phyloP scores from a whole-genome alignment of 164 flowering plant genomes.

The Malania oleifera region DNA sequence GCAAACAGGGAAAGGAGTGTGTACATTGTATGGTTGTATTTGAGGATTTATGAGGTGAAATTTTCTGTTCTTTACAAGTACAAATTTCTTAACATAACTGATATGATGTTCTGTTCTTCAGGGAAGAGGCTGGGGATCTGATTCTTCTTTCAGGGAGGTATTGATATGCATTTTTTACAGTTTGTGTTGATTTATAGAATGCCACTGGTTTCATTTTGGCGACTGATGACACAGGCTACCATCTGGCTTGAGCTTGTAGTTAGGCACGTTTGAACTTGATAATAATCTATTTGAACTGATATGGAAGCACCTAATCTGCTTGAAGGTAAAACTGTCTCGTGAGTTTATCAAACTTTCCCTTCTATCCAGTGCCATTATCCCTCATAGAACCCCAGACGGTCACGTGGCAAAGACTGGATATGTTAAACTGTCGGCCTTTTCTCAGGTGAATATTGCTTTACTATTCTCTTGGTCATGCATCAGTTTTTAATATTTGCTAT shows the following conservation, averaged over 20 bases:
- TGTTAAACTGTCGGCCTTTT: constrained; percentile 72
- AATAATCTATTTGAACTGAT: not conserved
- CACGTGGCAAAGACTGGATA: constrained; percentile 78
- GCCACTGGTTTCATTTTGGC: not conserved
- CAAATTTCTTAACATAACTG: not conserved
- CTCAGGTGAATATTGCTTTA: constrained; percentile 56
- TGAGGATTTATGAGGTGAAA: not conserved
- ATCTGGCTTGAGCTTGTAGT: not conserved
- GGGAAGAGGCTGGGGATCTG: constrained; percentile 38
- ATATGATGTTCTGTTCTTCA: constrained; percentile 26
- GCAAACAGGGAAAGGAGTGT: too few species aligned
- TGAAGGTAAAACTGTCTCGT: constrained; percentile 84
- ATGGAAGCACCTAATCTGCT: constrained; percentile 3
- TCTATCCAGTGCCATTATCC: constrained; percentile 72
- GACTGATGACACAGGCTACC: too few species aligned
- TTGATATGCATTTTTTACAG: not conserved
- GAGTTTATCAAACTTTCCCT: constrained; percentile 78
- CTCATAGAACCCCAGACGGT: constrained; percentile 75
- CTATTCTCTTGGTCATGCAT: not conserved
- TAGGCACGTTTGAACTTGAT: not conserved
- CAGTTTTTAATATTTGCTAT: not conserved
- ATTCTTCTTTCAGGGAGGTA: constrained; percentile 72
- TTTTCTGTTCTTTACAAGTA: not conserved
- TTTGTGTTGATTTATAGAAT: not conserved
- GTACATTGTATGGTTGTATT: too few species aligned